phyloP scores from a whole-genome alignment of 1,284 basidiomycete species.

The Trametes pubescens region DNA sequence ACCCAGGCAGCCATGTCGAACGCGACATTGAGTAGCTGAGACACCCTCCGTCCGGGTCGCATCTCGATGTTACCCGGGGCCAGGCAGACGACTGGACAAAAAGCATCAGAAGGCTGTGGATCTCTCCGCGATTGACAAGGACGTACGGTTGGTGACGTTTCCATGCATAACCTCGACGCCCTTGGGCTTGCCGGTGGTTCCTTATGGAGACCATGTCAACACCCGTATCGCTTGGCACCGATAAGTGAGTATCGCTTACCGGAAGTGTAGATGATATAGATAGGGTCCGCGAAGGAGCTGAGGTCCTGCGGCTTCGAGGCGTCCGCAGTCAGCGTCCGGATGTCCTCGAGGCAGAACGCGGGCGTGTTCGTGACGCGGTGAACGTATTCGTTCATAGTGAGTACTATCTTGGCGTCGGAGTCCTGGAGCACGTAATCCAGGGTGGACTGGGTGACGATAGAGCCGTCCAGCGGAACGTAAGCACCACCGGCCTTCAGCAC shows the following conservation, averaged over 20 bases:
- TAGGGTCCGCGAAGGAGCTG: slow-evolving; percentile 52
- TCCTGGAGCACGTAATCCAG: slow-evolving; percentile 61
- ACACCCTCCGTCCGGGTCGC: slow-evolving; percentile 60
- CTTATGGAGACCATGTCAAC: slow-evolving; percentile 40
- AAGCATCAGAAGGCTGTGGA: slow-evolving; percentile 14
- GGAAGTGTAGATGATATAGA: slow-evolving; percentile 69
- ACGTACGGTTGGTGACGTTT: slow-evolving; percentile 65
- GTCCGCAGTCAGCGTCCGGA: slow-evolving; percentile 41
- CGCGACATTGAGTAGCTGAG: slow-evolving; percentile 65
- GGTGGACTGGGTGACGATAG: slow-evolving; percentile 62
- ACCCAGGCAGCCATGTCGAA: slow-evolving; percentile 74
- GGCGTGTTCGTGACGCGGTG: slow-evolving; percentile 47
- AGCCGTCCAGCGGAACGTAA: slow-evolving; percentile 66
- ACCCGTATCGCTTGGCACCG: not conserved
- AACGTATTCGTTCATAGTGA: slow-evolving; percentile 56
- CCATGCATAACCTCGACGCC: slow-evolving; percentile 65
- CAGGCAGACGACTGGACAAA: slow-evolving; percentile 56
- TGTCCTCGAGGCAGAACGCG: slow-evolving; percentile 55
- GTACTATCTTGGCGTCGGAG: slow-evolving; percentile 52
- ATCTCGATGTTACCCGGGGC: slow-evolving; percentile 64
- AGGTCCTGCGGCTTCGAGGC: slow-evolving; percentile 49
- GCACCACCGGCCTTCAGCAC: slow-evolving; percentile 64
- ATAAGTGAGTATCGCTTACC: slow-evolving; percentile 47
- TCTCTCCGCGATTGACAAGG: not conserved
- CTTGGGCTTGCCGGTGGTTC: slow-evolving; percentile 66